phyloP scores from a whole-genome alignment of 78 protist genomes.

The Dictyostelium intermedium region DNA sequence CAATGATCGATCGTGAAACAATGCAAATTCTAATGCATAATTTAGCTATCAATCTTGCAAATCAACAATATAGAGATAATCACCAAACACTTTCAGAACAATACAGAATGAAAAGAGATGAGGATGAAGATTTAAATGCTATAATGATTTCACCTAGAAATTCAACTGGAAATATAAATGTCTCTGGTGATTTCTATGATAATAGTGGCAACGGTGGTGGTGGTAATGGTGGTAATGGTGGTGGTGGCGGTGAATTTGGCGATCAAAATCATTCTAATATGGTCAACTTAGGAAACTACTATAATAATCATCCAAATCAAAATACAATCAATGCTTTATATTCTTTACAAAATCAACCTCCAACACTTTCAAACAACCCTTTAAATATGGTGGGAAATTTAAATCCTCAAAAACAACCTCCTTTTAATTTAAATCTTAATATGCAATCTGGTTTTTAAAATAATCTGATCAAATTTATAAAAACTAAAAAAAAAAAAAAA shows the following conservation, averaged over 20 bases:
- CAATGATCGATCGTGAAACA: conserved; percentile 66
- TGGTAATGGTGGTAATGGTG: not conserved
- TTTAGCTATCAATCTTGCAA: conserved; percentile 68
- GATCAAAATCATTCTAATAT: not conserved
- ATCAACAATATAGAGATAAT: conserved; percentile 66
- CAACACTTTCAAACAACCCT: not conserved
- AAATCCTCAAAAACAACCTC: conserved; percentile 6
- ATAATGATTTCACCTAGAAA: not conserved
- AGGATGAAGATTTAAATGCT: conserved; percentile 27
- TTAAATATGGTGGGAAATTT: conserved; percentile 2
- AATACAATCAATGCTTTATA: not conserved
- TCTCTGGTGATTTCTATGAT: not conserved
- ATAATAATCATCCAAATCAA: not conserved
- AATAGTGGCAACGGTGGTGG: not conserved
- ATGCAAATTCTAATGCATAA: conserved; percentile 77
- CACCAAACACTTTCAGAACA: conserved; percentile 48
- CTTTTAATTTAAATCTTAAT: conserved; percentile 7
- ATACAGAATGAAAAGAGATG: conserved; percentile 12
- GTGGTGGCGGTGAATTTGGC: not conserved
- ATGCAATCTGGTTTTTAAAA: conserved; percentile 5
- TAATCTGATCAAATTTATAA: too few relatives aligned
- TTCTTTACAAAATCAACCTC: not conserved
- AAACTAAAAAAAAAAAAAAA: too few relatives aligned
- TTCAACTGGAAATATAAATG: not conserved
- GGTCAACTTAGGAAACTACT: not conserved